Evolutionary conservation across 768 basidiomycete species (phyloP), one percentile per base, ranked within the genome.

Genomic region (Russula dissimulans): DNA sequence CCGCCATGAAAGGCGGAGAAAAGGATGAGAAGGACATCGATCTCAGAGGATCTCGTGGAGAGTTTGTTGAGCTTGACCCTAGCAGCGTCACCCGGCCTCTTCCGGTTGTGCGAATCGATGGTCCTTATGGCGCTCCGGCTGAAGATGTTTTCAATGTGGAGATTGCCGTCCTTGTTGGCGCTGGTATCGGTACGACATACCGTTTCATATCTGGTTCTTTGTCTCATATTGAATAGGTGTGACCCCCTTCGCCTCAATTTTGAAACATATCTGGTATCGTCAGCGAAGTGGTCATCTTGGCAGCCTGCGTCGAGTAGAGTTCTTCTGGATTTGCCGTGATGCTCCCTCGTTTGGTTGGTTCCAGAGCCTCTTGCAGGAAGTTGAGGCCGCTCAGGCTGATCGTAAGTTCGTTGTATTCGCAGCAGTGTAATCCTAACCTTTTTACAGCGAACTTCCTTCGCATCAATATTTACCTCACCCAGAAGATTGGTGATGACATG

Each of bases 311-410:
- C 83, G 89, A 45, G 95, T 97, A 59, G 91, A 95, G 67, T 95
- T 95, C 73, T 90, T 95, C 76, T 95, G 93, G 94, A 81, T 91
- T 64, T 90, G 87, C 71, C 86, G 90, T 70, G 90, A 94, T 66
- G 84, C 89, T n/a, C 91, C 91, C n/a, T 90, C 89, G n/a, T 93
- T 97, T 68, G 93, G 91, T 67, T 97, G 94, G 94, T 95, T 97
- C 82, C 91, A 95, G 72, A 85, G 81, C 62, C 75, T 97, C 54
- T 78, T 97, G 61, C 86, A 87, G 68, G 86, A 93, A 70, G 85
- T 97, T 48, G 94, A 97, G 71, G 84, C 83, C 51, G 87, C 89
- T 47, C 92, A 94, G 69, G 84, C 84, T 39, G 90, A 94, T 77
- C 89, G 91, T 92, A 69, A 78, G 89, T 79, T 12, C 29, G 4